Base-by-base conservation (phyloP, 495 filamentous ascomycete species). In the Cudoniella acicularis region DNA sequence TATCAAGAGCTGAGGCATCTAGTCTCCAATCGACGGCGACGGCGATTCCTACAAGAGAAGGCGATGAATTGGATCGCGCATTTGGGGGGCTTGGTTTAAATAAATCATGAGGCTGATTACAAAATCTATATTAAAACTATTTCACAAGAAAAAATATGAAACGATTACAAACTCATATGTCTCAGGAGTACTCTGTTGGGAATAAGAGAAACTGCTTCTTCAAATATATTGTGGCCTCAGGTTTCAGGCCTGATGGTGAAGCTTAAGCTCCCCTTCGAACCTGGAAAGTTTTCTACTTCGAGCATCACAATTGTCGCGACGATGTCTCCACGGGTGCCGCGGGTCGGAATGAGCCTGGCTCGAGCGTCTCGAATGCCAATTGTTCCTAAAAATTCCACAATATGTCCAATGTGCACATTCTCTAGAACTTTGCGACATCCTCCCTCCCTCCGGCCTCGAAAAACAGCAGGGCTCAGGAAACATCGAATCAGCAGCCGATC, bases 61-160 rank as follows among this genome's bases (percentile, higher is more conserved):
- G 91, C 3, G 89, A 87, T 61, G 89, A 96, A 72, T 69, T 98
- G 61, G 93, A 98, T 77, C 75, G 90, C 60, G 91, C 87, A 45
- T 98, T 97, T 82, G 92, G 93, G 1, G 82, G 81, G 24, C 71
- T 91, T 70, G 78, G 70, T 23, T 25, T 77, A 54, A 62, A 71
- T 60, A 60, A 52, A 25, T 40, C 21, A 36, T 53, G 23, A 56
- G 11, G 3, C 36, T 21, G 9, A 47, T 11, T 36, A 45, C n/a
- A n/a, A n/a, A n/a, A n/a, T n/a, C n/a, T n/a, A n/a, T n/a, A n/a
- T n/a, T n/a, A n/a, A n/a, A n/a, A n/a, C n/a, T n/a, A n/a, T n/a
- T n/a, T n/a, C n/a, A n/a, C n/a, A n/a, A n/a, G n/a, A n/a, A n/a
- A n/a, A n/a, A n/a, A n/a, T n/a, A n/a, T n/a, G n/a, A n/a, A n/a